Evolutionary conservation across 2,329 filamentous ascomycete species (phyloP), one percentile per base, ranked within the genome.

Genomic region (Nigrospora osmanthi): DNA sequence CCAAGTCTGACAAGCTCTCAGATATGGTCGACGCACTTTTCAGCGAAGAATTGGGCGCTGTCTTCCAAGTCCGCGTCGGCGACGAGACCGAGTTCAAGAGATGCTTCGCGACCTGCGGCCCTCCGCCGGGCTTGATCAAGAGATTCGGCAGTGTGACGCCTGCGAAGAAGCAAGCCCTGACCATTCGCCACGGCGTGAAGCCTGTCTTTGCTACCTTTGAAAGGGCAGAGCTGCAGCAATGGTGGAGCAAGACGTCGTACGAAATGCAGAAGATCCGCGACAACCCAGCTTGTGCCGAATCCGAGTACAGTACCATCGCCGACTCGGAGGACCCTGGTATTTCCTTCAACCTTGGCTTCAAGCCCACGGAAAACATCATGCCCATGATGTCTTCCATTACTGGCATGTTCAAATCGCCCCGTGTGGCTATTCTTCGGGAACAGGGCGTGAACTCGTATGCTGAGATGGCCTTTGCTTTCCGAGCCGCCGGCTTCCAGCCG

Each of bases 381-480:
- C 86, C 88, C 17, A 66, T 87, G 49, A 76, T 80, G 49, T 73
- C 80, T 4, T 79, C 76, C 48, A 68, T 89, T 46, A 76, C 78
- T 79, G 89, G 60, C 74, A 73, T 50, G 76, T 71, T 55, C 56
- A 62, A 65, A 86, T 87, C 2, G 23, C 34, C 35, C 16, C 81
- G 83, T 31, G 90, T 98, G 19, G 93, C 93, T 37, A 95, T 98
- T 55, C 80, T 98, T 17, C 80, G 93, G 59, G 93, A 97, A 65
- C 89, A 96, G 64, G 93, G 93, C 62, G 88, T 95, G 54, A 97
- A 98, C 68, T 88, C 90, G 36, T 81, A 96, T 57, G 83, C 89
- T n/a, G 93, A 98, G 65, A 95, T 98, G 88, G 93, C 93, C 1
- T 97, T 95, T 59, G 89, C 90, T 40, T 97, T 97, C 75, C 83